Evolutionary conservation across 495 filamentous ascomycete species (phyloP), one percentile per base, ranked within the genome.

Genomic region (Articulospora tetracladia): DNA sequence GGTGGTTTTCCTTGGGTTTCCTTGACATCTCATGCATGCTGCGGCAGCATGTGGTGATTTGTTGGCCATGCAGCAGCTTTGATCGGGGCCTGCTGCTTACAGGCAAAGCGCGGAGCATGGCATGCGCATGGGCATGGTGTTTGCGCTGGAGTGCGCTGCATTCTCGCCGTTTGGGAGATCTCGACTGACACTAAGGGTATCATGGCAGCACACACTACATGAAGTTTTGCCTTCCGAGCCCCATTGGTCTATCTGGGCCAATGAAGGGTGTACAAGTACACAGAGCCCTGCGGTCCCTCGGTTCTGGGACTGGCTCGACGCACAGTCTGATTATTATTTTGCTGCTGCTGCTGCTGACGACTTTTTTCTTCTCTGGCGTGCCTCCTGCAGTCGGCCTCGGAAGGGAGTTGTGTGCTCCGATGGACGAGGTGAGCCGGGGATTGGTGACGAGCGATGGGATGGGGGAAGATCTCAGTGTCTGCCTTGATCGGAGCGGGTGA

Each of bases 231-330:
- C 44, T 36, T 23, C 27, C n/a, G 28, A 26, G 30, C 34, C 54
- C 34, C 46, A 62, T 62, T 62, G 54, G 55, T 36, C 30, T 26
- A 44, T 19, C 11, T 44, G 3, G 39, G 39, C 39, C 39, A 44
- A 44, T 44, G 39, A 17, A 3, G 10, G 26, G 55, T 17, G n/a
- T 27, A 32, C 30, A n/a, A 41, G 50, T 53, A 30, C 17, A 26
- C 48, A 30, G 54, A 62, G 54, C 60, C 54, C 60, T 61, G 52
- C 59, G 59, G 24, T 25, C 53, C 12, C n/a, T 26, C 26, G 54
- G 54, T 50, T 62, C 47, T 46, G 39, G 30, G 30, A 32, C 30
- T 32, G 30, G 30, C 15, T 44, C 32, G 57, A 48, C 17, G 39
- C 39, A 44, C 39, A 7, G 8, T 44, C n/a, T 7, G 8, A 44